Conservation (phyloP, 192 early-diverging fungal genomes). For the Geosiphon pyriformis region DNA sequence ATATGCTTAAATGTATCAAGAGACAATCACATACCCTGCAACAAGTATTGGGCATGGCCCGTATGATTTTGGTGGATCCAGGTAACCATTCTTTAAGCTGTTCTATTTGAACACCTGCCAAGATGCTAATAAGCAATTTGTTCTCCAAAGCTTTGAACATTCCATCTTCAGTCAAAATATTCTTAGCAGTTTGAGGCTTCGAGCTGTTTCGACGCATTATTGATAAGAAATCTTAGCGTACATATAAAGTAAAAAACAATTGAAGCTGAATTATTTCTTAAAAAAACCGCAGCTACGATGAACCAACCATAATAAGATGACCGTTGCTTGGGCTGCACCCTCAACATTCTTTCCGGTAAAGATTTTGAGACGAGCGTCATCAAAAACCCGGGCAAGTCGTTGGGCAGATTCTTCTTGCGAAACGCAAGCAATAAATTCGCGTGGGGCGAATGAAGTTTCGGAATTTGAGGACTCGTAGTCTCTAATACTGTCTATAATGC, state of each 20-base stretch:
- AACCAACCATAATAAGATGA: constrained; percentile 42
- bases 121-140: constrained; percentile 47
- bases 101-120: constrained; percentile 45
- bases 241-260: too few relatives aligned
- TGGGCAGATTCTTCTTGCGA: constrained; percentile 38
- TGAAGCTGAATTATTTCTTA: too few relatives aligned
- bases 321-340: constrained; percentile 34
- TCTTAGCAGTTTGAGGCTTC: constrained; percentile 48
- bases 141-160: constrained; percentile 37
- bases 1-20: too few relatives aligned
- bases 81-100: constrained; percentile 46
- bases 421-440: constrained; percentile 43
- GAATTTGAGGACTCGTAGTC: not conserved
- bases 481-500: constrained; percentile 36
- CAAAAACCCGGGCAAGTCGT: constrained; percentile 26
- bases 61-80: constrained; percentile 38
- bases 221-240: too few relatives aligned
- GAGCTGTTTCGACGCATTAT: constrained; percentile 28
- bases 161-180: constrained; percentile 37
- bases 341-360: constrained; percentile 38
- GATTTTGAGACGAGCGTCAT: constrained; percentile 24
- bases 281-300: too few relatives aligned
- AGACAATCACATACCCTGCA: constrained; percentile 37
- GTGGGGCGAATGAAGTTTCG: constrained; percentile 19
- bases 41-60: constrained; percentile 54